Evolutionary conservation across 2,329 filamentous ascomycete genomes (phyloP).

Genomic region (Paecilomyces formosus): DNA sequence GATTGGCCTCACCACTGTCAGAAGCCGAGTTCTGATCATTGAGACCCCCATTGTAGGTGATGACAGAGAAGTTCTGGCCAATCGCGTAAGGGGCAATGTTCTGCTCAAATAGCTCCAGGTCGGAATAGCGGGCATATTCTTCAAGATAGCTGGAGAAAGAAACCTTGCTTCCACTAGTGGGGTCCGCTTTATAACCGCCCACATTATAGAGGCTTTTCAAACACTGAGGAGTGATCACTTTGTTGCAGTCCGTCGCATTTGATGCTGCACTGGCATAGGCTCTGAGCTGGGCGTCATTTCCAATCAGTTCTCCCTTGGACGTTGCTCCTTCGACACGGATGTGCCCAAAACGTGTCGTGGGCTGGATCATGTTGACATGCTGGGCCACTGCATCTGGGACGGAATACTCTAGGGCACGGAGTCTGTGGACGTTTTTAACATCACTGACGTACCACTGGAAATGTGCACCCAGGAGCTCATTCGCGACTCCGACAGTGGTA

Average conservation of each 20-base stretch:
- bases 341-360: constrained; percentile 36
- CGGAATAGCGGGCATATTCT: constrained; percentile 42
- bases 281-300: constrained; percentile 12
- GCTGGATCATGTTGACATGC: constrained; percentile 34
- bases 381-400: constrained; percentile 26
- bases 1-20: constrained; percentile 42
- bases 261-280: constrained; percentile 8
- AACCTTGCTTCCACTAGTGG: constrained; percentile 29
- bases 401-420: constrained; percentile 34
- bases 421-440: constrained; percentile 17
- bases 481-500: constrained; percentile 27
- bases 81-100: constrained; percentile 32
- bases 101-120: constrained; percentile 34
- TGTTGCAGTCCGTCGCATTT: constrained; percentile 33
- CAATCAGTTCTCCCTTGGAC: constrained; percentile 13
- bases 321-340: constrained; percentile 20
- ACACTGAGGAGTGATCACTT: constrained; percentile 39
- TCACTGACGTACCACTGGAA: constrained; percentile 32
- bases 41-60: constrained; percentile 35
- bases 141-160: constrained; percentile 43
- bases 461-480: constrained; percentile 29
- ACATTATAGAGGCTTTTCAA: constrained; percentile 42
- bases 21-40: constrained; percentile 27
- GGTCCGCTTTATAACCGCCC: constrained; percentile 31
- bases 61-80: constrained; percentile 38